A percentile compares a stretch with the other conserved stretches of the same genome.
Conservation (phyloP, 2,329 filamentous ascomycete genomes). For the Fusarium mangiferae region DNA sequence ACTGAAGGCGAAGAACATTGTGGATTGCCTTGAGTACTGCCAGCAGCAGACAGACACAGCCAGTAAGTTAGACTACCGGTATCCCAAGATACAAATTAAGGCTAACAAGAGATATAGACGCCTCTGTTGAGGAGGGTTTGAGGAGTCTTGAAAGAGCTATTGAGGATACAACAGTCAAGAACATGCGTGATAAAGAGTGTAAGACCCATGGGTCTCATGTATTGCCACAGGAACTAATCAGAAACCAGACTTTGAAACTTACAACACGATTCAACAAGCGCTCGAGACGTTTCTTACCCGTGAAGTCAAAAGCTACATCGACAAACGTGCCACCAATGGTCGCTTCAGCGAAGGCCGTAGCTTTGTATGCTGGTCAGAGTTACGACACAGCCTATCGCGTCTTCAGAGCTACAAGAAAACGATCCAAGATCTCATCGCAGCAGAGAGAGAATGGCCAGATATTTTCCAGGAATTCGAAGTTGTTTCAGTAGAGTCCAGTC, state of each 20-base stretch:
- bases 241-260: slow-evolving; percentile 9
- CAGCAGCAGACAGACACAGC: background rate
- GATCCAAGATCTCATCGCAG: slow-evolving; percentile 29
- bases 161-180: background rate
- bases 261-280: background rate
- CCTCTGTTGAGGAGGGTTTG: background rate
- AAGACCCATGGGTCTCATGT: background rate
- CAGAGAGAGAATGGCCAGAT: slow-evolving; percentile 39
- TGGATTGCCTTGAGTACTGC: slow-evolving; percentile 26
- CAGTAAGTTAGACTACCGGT: background rate
- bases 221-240: background rate
- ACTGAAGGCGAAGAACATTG: slow-evolving; percentile 4
- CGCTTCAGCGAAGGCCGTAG: slow-evolving; percentile 28
- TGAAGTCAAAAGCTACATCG: background rate
- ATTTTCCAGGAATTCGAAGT: slow-evolving; percentile 48
- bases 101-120: background rate
- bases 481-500: slow-evolving; percentile 42
- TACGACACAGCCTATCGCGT: slow-evolving; percentile 44
- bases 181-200: background rate
- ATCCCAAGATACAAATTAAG: fast-evolving
- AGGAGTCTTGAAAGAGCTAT: background rate
- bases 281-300: slow-evolving; percentile 12
- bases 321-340: slow-evolving; percentile 8
- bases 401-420: slow-evolving; percentile 39
- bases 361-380: slow-evolving; percentile 44